These are phyloP conservation scores for Phytophthora multivora DNA, from an alignment of 352 stramenopile species.

Conservation along the genomic window DNA sequence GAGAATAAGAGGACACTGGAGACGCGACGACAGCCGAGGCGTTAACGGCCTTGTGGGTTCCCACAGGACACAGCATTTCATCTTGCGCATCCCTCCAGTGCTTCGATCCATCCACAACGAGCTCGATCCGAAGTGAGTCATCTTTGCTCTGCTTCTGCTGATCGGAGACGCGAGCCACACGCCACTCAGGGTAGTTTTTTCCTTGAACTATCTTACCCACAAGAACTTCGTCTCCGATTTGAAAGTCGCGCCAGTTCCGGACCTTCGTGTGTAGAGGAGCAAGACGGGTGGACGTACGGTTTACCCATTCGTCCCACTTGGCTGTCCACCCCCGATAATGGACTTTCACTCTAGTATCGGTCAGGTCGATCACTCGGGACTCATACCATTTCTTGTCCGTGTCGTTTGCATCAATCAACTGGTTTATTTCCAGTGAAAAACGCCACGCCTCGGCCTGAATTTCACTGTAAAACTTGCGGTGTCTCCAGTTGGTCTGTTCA, in stretches of 20 bases:
- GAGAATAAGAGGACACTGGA: slow-evolving; percentile 16
- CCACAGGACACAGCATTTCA: slow-evolving; percentile 62
- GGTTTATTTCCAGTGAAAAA: slow-evolving; percentile 49
- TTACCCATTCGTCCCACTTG: slow-evolving; percentile 97
- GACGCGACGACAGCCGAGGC: slow-evolving; percentile 19
- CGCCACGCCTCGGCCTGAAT: slow-evolving; percentile 67
- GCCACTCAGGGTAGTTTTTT: slow-evolving; percentile 69
- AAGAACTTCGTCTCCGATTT: slow-evolving; percentile 55
- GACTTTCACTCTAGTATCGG: slow-evolving; percentile 73
- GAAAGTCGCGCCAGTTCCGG: slow-evolving; percentile 72
- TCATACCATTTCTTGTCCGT: slow-evolving; percentile 86
- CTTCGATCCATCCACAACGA: slow-evolving; percentile 51
- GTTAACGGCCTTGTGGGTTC: slow-evolving; percentile 66
- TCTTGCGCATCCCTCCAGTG: slow-evolving; percentile 65
- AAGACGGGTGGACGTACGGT: slow-evolving; percentile 86
- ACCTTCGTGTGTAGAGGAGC: slow-evolving; percentile 90
- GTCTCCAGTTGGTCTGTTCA: slow-evolving; percentile 46
- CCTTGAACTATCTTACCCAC: slow-evolving; percentile 40
- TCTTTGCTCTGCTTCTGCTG: slow-evolving; percentile 26
- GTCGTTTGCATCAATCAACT: slow-evolving; percentile 80
- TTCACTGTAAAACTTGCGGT: slow-evolving; percentile 66
- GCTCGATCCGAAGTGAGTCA: slow-evolving; percentile 40
- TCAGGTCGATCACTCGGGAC: slow-evolving; percentile 56
- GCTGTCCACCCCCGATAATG: slow-evolving; percentile 97
- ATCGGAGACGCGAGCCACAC: slow-evolving; percentile 48